Percentiles rank a stretch among this genome's conserved stretches.
phyloP scores from a whole-genome alignment of 139 green algal species.

The Zygnema cylindricum region DNA sequence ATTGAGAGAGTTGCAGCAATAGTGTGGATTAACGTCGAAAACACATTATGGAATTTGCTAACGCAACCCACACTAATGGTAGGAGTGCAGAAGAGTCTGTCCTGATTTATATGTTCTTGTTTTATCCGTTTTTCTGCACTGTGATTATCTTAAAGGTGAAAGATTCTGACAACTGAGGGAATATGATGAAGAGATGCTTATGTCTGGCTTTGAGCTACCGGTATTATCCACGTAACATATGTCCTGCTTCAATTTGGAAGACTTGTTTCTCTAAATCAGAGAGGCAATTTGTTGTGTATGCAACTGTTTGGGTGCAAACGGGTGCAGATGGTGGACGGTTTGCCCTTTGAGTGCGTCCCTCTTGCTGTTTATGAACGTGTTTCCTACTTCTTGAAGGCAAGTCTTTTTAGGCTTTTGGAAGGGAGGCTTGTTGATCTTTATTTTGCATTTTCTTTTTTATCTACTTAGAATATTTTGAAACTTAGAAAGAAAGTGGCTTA shows the following conservation, averaged over 20 bases:
- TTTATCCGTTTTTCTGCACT: no score
- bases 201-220: no score
- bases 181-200: neutral
- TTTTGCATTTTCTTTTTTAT: neutral
- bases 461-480: neutral
- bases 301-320: neutral
- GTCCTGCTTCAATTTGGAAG: neutral
- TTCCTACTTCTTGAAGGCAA: constrained; percentile 63
- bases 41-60: no score
- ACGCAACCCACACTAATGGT: no score
- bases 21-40: no score
- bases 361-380: constrained; percentile 65
- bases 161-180: neutral
- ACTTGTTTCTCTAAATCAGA: constrained; percentile 4
- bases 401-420: constrained; percentile 28
- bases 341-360: constrained; percentile 71
- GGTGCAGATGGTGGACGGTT: neutral
- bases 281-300: constrained; percentile 1
- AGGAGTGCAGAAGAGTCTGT: no score
- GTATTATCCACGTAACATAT: neutral
- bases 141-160: no score
- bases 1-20: no score
- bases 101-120: no score
- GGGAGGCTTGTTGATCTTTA: no score
- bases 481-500: no score